phyloP scores from a whole-genome alignment of 2,329 filamentous ascomycete genomes.

The Taxawa tesnikishii region DNA sequence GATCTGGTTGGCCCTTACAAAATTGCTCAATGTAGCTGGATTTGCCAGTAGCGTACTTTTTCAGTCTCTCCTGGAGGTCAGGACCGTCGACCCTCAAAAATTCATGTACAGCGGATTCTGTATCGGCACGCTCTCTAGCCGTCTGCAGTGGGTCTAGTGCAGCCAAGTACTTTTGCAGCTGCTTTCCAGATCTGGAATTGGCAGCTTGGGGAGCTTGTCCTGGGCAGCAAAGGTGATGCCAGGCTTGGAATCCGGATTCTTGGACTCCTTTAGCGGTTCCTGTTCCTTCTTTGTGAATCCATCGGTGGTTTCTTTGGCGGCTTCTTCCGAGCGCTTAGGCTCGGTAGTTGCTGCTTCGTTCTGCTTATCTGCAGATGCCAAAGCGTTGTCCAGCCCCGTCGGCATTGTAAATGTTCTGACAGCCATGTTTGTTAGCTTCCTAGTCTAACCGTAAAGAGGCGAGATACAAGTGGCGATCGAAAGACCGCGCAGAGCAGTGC shows the following conservation, averaged over 20 bases:
- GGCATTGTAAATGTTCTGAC: slow-evolving; percentile 60
- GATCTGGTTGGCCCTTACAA: slow-evolving; percentile 47
- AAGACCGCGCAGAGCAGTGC: slow-evolving; percentile 74
- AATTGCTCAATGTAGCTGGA: slow-evolving; percentile 98
- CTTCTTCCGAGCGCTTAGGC: slow-evolving; percentile 31
- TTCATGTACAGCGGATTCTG: slow-evolving; percentile 64
- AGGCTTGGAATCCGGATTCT: slow-evolving; percentile 45
- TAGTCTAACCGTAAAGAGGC: slow-evolving; percentile 55
- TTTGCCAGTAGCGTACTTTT: slow-evolving; percentile 79
- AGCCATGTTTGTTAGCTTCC: slow-evolving; percentile 40
- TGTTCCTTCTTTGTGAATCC: slow-evolving; percentile 34
- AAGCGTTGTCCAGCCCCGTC: slow-evolving; percentile 58
- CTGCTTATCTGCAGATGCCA: slow-evolving; percentile 32
- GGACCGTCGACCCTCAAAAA: slow-evolving; percentile 75
- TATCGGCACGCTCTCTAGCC: slow-evolving; percentile 71
- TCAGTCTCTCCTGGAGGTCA: slow-evolving; percentile 75
- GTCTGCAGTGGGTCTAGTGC: slow-evolving; percentile 72
- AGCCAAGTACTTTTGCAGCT: slow-evolving; percentile 71
- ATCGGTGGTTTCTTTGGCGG: slow-evolving; percentile 41
- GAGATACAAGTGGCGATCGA: slow-evolving; percentile 71
- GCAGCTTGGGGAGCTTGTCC: slow-evolving; percentile 78
- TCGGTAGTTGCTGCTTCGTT: slow-evolving; percentile 27
- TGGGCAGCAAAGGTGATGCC: slow-evolving; percentile 84
- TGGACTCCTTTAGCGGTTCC: slow-evolving; percentile 35
- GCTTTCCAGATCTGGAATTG: slow-evolving; percentile 75